Base-by-base conservation (phyloP, 2,329 filamentous ascomycete species). In the Claviceps maximensis region DNA sequence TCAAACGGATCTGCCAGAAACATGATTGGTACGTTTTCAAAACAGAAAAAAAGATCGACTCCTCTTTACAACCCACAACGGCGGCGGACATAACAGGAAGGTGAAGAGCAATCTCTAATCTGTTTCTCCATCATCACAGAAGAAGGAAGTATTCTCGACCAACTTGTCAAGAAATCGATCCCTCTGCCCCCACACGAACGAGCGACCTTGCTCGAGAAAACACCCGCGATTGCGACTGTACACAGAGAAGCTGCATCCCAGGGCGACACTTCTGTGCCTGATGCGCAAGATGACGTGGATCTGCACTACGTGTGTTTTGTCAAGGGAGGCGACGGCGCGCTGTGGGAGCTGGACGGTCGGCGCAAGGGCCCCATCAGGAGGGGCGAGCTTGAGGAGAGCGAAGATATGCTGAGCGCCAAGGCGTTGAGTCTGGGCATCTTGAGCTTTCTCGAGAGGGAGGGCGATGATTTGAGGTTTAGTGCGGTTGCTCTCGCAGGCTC, bases 241-340 rank as follows among this genome's bases (percentile, higher is more conserved):
- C 90, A 97, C 70, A 80, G 81, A 47, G 78, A 79, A 55, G 89
- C 89, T 15, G 93, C 91, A 5, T 76, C 76, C 8, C 73, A 77
- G 55, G 91, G 91, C 19, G 88, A 91, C 65, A 95, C 89, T 1
- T 64, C 75, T 13, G 87, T 90, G 1, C 91, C 93, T 0, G 71
- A 78, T 52, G 88, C 89, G 9, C 78, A 82, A n/a, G 86, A 87
- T 61, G 79, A 85, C 59, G 77, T 95, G n/a, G 91, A 96, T 64
- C 74, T 96, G 61, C 93, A 98, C 72, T 97, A 95, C 66, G 91
- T 97, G 47, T 93, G 88, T 64, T 98, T 97, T 69, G 86, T 93
- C 51, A 93, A 90, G 73, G 74, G 74, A 33, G 70, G 70, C 50
- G 82, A 86, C 65, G 84, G 84, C 53, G 78, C 66, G 13, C 62